A percentile compares a stretch with the other conserved stretches of the same genome.
phyloP scores from a whole-genome alignment of 2,329 filamentous ascomycete species.

The Orbilia ellipsospora region DNA sequence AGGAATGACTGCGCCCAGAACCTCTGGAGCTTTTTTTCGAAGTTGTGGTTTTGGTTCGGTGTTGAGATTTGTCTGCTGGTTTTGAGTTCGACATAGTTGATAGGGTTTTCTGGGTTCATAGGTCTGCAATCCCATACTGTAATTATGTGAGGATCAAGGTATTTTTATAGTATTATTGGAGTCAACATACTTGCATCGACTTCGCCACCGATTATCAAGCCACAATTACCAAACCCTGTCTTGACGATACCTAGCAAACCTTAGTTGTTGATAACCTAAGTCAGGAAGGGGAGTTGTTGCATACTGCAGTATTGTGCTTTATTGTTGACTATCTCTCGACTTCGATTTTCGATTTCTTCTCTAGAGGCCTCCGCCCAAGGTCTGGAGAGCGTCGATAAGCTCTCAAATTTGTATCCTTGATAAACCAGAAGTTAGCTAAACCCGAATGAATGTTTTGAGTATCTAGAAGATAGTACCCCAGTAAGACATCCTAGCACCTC shows the following conservation, averaged over 20 bases:
- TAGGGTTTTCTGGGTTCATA: conserved; percentile 71
- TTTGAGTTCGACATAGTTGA: conserved; percentile 95
- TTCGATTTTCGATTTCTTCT: conserved; percentile 81
- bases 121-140: conserved; percentile 87
- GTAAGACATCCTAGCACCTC: conserved; percentile 86
- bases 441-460: too few relatives aligned
- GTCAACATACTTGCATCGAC: conserved; percentile 79
- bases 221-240: conserved; percentile 81
- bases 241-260: conserved; percentile 71
- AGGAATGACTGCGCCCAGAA: conserved; percentile 98
- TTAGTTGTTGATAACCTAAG: background rate
- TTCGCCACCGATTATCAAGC: conserved; percentile 86
- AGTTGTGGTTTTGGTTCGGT: conserved; percentile 76
- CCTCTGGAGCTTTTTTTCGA: conserved; percentile 90
- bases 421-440: too few relatives aligned
- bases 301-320: conserved; percentile 90
- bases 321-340: conserved; percentile 80
- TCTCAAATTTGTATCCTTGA: conserved; percentile 95
- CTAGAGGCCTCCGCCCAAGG: conserved; percentile 79
- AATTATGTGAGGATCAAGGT: background rate
- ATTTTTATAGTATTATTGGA: background rate
- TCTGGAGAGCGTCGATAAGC: conserved; percentile 78
- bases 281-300: background rate
- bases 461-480: conserved; percentile 73
- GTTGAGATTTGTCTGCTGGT: conserved; percentile 79